Conservation (phyloP, 2,329 filamentous ascomycete genomes). For the Colletotrichum orbiculare region DNA sequence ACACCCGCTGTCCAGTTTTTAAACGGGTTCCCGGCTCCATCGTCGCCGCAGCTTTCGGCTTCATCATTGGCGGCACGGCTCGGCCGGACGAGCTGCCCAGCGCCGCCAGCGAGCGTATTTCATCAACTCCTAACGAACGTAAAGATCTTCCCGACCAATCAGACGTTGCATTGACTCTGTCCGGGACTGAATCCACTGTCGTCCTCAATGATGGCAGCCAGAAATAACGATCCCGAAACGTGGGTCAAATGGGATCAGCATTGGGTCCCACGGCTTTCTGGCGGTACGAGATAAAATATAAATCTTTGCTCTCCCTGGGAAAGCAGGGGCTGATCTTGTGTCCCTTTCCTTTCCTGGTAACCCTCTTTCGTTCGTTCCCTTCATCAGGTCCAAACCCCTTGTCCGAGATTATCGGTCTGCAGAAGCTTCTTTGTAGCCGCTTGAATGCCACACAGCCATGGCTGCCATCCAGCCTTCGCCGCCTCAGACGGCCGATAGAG, state of each 20-base stretch:
- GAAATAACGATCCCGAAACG: slow-evolving; percentile 13
- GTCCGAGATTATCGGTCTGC: neutral
- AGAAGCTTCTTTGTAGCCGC: neutral
- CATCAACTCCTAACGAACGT: slow-evolving; percentile 12
- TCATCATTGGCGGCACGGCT: slow-evolving; percentile 11
- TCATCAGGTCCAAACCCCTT: neutral
- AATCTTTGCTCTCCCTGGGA: slow-evolving; percentile 20
- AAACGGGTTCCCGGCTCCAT: neutral
- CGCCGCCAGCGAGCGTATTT: slow-evolving; percentile 12
- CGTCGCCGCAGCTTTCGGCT: slow-evolving; percentile 8
- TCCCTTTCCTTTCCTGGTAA: neutral
- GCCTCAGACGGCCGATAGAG: slow-evolving; percentile 9
- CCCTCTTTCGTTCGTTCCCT: neutral
- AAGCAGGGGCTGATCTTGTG: neutral
- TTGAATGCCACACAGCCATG: slow-evolving; percentile 5
- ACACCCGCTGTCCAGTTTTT: neutral
- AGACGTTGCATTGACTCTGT: slow-evolving; percentile 46
- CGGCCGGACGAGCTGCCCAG: slow-evolving; percentile 1
- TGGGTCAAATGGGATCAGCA: slow-evolving; percentile 22
- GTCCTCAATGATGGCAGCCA: neutral
- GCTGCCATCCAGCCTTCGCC: slow-evolving; percentile 10
- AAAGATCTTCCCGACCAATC: slow-evolving; percentile 29
- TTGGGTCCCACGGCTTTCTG: slow-evolving; percentile 4
- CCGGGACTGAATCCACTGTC: neutral
- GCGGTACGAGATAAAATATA: slow-evolving; percentile 22